A percentile compares a stretch with the other conserved stretches of the same genome.
Conservation (phyloP, 2,329 filamentous ascomycete genomes). For the Talaromyces sp. region DNA sequence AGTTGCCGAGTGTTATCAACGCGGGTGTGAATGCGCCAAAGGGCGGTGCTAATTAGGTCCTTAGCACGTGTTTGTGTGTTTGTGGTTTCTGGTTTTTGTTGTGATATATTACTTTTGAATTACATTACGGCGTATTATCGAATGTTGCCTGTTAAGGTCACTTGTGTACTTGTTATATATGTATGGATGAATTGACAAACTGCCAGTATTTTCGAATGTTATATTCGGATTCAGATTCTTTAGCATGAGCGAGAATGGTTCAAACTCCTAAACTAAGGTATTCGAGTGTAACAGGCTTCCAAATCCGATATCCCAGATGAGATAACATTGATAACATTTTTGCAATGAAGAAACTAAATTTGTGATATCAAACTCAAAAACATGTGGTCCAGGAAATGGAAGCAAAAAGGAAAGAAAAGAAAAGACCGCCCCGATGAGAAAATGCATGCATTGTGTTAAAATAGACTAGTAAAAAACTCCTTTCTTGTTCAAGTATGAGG, state of each 20-base stretch:
- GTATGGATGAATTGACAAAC: not conserved
- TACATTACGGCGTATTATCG: not conserved
- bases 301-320: too few species aligned
- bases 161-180: not conserved
- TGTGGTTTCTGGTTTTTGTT: not conserved
- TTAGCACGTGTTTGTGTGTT: not conserved
- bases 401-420: not conserved
- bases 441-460: not conserved
- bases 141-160: not conserved
- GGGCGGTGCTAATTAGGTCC: conserved; percentile 28
- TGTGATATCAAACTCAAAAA: not conserved
- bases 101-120: not conserved
- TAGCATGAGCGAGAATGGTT: not conserved
- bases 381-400: not conserved
- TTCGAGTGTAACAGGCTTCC: not conserved
- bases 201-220: not conserved
- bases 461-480: not conserved
- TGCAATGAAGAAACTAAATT: not conserved
- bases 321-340: not conserved
- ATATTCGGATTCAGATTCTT: not conserved
- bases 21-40: conserved; percentile 76
- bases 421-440: not conserved
- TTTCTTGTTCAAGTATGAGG: not conserved
- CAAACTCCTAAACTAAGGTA: not conserved
- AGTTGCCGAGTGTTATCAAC: conserved; percentile 90